Evolutionary conservation across 2,329 filamentous ascomycete genomes (phyloP).

Genomic region (Hymenoscyphus albidus): DNA sequence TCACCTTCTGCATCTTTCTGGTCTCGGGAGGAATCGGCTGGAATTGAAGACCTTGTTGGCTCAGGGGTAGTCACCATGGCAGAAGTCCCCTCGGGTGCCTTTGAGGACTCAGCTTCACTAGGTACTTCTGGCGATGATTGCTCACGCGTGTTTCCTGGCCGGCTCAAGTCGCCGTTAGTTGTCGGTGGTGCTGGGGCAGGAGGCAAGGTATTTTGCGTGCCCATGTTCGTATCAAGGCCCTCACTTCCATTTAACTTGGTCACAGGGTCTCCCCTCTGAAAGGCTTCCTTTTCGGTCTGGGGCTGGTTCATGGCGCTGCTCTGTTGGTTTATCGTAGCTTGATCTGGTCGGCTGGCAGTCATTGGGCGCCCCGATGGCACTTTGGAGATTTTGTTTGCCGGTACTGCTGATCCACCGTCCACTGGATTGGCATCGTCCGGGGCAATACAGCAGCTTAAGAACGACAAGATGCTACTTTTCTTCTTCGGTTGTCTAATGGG

Average conservation of each 20-base stretch:
- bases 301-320: slow-evolving; percentile 15
- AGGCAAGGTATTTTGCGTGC: slow-evolving; percentile 14
- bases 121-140: slow-evolving; percentile 33
- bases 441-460: slow-evolving; percentile 45
- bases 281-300: slow-evolving; percentile 31
- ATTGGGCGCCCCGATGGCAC: slow-evolving; percentile 34
- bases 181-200: slow-evolving; percentile 11
- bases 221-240: slow-evolving; percentile 16
- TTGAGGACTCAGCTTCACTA: slow-evolving; percentile 23
- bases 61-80: slow-evolving; percentile 21
- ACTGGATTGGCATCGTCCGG: slow-evolving; percentile 38
- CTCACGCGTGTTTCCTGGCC: slow-evolving; percentile 25
- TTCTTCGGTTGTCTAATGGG: slow-evolving; percentile 36
- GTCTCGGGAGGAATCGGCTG: slow-evolving; percentile 13
- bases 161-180: slow-evolving; percentile 26
- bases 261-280: slow-evolving; percentile 21
- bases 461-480: slow-evolving; percentile 44
- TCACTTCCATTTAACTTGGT: slow-evolving; percentile 17
- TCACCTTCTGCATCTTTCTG: slow-evolving; percentile 28
- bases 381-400: slow-evolving; percentile 44
- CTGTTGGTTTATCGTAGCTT: slow-evolving; percentile 18
- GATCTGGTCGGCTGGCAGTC: slow-evolving; percentile 33
- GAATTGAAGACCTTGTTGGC: slow-evolving; percentile 16
- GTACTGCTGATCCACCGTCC: slow-evolving; percentile 41
- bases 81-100: slow-evolving; percentile 11